Percentiles rank a stretch among this genome's conserved stretches.
phyloP scores from a whole-genome alignment of 176 grass and related monocot species.

The Cenchrus americanus region DNA sequence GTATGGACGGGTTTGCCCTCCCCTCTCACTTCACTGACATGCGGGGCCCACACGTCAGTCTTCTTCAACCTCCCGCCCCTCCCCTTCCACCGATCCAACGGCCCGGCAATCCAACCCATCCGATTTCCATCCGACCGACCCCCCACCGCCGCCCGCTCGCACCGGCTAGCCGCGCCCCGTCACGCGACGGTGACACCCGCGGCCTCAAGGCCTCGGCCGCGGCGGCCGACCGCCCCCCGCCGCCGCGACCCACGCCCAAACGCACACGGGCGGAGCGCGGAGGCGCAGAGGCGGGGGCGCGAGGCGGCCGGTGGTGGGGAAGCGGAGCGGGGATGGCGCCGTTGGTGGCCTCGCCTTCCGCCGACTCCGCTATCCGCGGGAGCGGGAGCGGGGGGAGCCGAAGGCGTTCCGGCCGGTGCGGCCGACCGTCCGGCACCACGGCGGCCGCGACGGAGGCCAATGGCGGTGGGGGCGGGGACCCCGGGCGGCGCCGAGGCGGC shows the following conservation, averaged over 20 bases:
- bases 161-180: too few species aligned
- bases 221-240: slow-evolving; percentile 39
- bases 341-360: background rate
- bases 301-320: background rate
- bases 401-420: background rate
- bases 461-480: slow-evolving; percentile 43
- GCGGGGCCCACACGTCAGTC: too few species aligned
- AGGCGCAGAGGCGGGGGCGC: background rate
- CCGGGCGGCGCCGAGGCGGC: slow-evolving; percentile 43
- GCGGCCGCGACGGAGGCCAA: slow-evolving; percentile 42
- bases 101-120: too few species aligned
- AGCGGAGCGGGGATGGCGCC: background rate
- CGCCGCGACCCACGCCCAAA: slow-evolving; percentile 49
- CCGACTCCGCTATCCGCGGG: background rate
- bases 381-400: slow-evolving; percentile 3
- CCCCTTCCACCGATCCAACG: too few species aligned
- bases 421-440: slow-evolving; percentile 11
- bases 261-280: slow-evolving; percentile 15
- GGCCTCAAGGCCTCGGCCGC: too few species aligned
- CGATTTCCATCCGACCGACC: too few species aligned
- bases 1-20: too few species aligned
- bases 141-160: too few species aligned
- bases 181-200: too few species aligned
- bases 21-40: too few species aligned
- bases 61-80: too few species aligned